A percentile compares a stretch with the other conserved stretches of the same genome.
Conservation (phyloP, 257 asterid genomes). For the Fraxinus americana region DNA sequence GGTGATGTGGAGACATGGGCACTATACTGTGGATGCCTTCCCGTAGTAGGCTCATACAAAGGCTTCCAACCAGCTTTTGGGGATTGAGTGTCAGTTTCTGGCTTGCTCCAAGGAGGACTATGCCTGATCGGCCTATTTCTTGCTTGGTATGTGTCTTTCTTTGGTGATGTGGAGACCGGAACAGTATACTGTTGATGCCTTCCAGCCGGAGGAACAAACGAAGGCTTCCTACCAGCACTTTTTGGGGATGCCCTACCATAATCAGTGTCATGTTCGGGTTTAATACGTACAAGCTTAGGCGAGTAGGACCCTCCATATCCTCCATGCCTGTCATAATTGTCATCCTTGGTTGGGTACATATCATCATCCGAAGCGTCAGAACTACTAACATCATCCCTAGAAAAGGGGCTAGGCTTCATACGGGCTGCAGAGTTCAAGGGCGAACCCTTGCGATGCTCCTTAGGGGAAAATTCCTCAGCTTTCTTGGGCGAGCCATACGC, state of each 20-base stretch:
- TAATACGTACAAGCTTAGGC: background rate
- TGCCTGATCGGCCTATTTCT: background rate
- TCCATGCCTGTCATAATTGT: background rate
- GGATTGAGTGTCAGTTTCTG: background rate
- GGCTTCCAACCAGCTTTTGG: background rate
- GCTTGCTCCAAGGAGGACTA: background rate
- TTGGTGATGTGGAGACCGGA: background rate
- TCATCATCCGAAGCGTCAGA: conserved; percentile 3
- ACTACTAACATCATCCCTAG: conserved; percentile 9
- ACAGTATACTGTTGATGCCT: background rate
- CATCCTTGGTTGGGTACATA: background rate
- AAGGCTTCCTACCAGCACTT: background rate
- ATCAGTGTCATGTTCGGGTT: background rate
- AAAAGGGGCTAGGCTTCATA: conserved; percentile 19
- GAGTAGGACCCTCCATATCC: background rate
- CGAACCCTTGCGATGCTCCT: background rate
- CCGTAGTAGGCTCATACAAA: background rate
- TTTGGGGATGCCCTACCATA: background rate
- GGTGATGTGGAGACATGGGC: conserved; percentile 1
- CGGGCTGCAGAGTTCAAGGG: conserved; percentile 3
- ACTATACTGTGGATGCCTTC: background rate
- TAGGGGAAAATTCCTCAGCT: conserved; percentile 20
- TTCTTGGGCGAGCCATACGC: conserved; percentile 6
- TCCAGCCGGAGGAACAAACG: background rate
- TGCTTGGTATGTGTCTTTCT: background rate